Evolutionary conservation across 768 basidiomycete species (phyloP).

Genomic region (Leccinum broughii): DNA sequence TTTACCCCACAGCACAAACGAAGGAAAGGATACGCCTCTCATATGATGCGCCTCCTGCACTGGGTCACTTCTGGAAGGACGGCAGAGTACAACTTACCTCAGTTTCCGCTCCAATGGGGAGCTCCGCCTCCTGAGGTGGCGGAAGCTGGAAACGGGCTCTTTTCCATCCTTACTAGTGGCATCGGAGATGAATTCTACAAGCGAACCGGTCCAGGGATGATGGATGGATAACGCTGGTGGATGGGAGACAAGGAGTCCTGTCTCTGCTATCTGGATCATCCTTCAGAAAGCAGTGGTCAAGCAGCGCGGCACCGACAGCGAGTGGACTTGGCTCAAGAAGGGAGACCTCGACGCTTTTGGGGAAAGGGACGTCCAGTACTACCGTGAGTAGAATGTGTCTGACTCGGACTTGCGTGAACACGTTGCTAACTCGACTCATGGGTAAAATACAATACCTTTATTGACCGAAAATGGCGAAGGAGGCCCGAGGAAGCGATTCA

Average conservation of each 20-base stretch:
- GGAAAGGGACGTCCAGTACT: conserved; percentile 37
- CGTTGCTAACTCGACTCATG: neutral
- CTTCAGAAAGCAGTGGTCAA: conserved; percentile 2
- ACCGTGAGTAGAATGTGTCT: too few relatives aligned
- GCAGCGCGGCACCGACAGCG: neutral
- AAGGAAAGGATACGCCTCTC: conserved; percentile 55
- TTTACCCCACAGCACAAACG: conserved; percentile 53
- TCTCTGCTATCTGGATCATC: conserved; percentile 45
- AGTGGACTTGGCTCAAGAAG: conserved; percentile 36
- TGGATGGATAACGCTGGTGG: conserved; percentile 32
- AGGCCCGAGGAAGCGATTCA: neutral
- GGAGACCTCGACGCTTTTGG: conserved; percentile 39
- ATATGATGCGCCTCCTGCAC: conserved; percentile 68
- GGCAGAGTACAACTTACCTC: conserved; percentile 30
- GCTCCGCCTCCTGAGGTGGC: conserved; percentile 39
- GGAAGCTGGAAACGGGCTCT: conserved; percentile 40
- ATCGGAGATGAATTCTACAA: conserved; percentile 49
- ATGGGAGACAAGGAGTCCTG: conserved; percentile 42
- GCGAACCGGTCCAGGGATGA: conserved; percentile 36
- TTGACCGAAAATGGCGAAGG: neutral
- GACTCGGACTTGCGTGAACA: neutral
- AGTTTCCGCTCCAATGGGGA: conserved; percentile 45
- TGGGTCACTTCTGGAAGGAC: conserved; percentile 45
- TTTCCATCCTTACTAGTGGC: conserved; percentile 57
- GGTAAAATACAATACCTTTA: neutral